A percentile compares a stretch with the other conserved stretches of the same genome.
Evolutionary conservation across 257 asterid species (phyloP).

Genomic region (Solanum etuberosum): DNA sequence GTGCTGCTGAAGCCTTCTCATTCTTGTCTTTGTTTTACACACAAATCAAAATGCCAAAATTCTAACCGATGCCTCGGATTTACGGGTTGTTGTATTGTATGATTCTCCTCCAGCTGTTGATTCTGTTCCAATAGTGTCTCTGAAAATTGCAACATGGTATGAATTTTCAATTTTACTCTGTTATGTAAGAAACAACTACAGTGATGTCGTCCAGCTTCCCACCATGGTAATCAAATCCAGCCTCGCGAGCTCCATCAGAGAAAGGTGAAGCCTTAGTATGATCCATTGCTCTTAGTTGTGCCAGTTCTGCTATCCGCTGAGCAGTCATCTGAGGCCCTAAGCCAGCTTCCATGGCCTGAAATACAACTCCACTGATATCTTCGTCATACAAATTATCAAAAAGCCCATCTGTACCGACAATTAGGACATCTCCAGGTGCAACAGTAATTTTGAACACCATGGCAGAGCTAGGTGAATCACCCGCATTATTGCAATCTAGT

Average conservation of each 20-base stretch:
- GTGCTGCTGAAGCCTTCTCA: background rate
- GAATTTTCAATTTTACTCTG: background rate
- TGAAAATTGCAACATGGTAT: background rate
- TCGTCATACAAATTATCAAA: constrained; percentile 2
- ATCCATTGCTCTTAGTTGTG: constrained; percentile 6
- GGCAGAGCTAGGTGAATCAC: background rate
- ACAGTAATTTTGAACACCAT: background rate
- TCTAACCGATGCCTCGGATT: background rate
- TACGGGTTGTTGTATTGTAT: background rate
- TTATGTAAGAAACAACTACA: background rate
- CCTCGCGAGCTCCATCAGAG: constrained; percentile 2
- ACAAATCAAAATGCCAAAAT: background rate
- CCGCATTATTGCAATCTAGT: background rate
- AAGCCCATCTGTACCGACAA: constrained; percentile 10
- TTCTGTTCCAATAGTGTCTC: background rate
- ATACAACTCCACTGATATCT: constrained; percentile 1
- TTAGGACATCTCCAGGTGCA: constrained; percentile 6
- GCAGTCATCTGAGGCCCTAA: constrained; percentile 6
- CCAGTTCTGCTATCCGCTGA: constrained; percentile 7
- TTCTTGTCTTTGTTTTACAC: background rate
- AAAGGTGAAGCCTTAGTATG: background rate
- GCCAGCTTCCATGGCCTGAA: constrained; percentile 1
- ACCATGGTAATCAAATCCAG: constrained; percentile 1
- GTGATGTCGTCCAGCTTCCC: constrained; percentile 13
- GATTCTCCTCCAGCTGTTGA: background rate